These are phyloP conservation scores for Kazachstania psychrophila DNA, from an alignment of 805 yeast genomes.

Conservation along the genomic window DNA sequence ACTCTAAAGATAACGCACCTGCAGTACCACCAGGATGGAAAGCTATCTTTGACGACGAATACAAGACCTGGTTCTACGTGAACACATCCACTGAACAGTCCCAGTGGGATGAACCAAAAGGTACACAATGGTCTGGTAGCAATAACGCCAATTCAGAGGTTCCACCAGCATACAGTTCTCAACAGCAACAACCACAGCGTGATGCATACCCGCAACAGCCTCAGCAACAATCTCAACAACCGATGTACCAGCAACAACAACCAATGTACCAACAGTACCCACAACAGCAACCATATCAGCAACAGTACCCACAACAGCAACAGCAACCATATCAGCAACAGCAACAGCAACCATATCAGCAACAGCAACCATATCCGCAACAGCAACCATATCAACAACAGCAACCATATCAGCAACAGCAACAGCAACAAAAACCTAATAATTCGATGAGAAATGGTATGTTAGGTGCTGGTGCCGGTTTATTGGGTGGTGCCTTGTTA, in stretches of 20 bases:
- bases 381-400: conserved; percentile 19
- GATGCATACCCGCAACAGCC: too few relatives aligned
- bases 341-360: conserved; percentile 20
- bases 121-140: conserved; percentile 36
- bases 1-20: conserved; percentile 36
- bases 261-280: conserved; percentile 13
- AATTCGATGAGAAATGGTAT: conserved; percentile 34
- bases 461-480: conserved; percentile 49
- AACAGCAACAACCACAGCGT: conserved; percentile 12
- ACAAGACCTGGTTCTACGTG: conserved; percentile 75
- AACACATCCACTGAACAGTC: conserved; percentile 60
- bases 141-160: conserved; percentile 14
- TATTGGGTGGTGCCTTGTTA: conserved; percentile 50
- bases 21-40: conserved; percentile 62
- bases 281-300: conserved; percentile 11
- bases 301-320: conserved; percentile 1
- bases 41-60: conserved; percentile 62
- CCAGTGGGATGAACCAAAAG: conserved; percentile 83
- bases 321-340: conserved; percentile 18
- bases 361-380: conserved; percentile 9
- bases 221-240: conserved; percentile 17
- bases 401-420: conserved; percentile 17
- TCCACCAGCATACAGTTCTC: conserved; percentile 35
- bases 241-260: conserved; percentile 11
- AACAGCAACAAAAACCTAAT: conserved; percentile 24